Conservation (phyloP, 1,284 basidiomycete genomes). For the Amylostereum chailletii region DNA sequence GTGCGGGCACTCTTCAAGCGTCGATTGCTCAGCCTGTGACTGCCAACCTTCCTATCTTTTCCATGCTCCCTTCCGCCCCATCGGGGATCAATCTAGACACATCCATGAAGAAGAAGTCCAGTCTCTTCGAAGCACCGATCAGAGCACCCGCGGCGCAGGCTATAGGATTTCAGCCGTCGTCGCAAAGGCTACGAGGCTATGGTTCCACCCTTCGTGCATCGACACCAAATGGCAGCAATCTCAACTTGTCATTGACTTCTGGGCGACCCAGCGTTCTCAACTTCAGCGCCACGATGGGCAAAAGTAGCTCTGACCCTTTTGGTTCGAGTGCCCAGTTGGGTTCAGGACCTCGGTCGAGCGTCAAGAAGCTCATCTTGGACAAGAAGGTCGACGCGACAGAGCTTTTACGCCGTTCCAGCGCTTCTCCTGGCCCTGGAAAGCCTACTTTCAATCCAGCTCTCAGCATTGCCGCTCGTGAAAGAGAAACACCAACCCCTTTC, state of each 20-base stretch:
- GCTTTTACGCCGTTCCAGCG: conserved; percentile 50
- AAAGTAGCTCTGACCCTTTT: conserved; percentile 42
- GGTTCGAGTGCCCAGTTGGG: conserved; percentile 66
- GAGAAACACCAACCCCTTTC: conserved; percentile 35
- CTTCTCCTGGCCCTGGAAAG: conserved; percentile 37
- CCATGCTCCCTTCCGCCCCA: conserved; percentile 58
- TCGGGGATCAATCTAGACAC: conserved; percentile 35
- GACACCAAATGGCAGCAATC: conserved; percentile 23
- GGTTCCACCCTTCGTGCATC: conserved; percentile 28
- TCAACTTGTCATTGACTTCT: conserved; percentile 37
- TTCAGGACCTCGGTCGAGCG: conserved; percentile 70
- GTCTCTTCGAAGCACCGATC: conserved; percentile 64
- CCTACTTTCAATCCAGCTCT: conserved; percentile 67
- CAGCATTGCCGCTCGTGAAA: conserved; percentile 64
- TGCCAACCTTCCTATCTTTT: conserved; percentile 70
- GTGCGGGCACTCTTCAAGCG: conserved; percentile 55
- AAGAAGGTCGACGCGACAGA: conserved; percentile 70
- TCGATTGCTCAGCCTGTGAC: conserved; percentile 91
- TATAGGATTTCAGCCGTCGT: conserved; percentile 54
- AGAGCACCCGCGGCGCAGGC: conserved; percentile 55
- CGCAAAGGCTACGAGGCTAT: conserved; percentile 66
- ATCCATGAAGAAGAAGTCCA: conserved; percentile 62
- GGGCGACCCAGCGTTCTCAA: conserved; percentile 45
- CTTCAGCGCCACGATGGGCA: conserved; percentile 35
- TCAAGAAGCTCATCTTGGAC: conserved; percentile 91